Evolutionary conservation across 2,329 filamentous ascomycete genomes (phyloP), one percentile per base, ranked within the genome.

Genomic region (Ceratocystis colombiana): DNA sequence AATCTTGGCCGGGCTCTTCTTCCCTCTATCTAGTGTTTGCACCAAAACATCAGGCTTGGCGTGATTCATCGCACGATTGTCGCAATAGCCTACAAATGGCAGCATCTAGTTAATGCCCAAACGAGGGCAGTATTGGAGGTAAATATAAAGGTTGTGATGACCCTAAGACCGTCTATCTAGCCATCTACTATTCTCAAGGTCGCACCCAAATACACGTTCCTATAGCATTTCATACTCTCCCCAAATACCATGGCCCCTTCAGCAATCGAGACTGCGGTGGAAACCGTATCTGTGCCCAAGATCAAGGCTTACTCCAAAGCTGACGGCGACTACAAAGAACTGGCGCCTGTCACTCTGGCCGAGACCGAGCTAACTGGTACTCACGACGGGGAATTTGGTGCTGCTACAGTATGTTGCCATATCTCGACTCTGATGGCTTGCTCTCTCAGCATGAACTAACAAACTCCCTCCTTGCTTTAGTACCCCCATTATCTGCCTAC

Each of bases 401-500:
- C 67, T 22, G 67, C 67, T 25, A 64, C 37, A 3, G 67, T 68
- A 59, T 50, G 66, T 63, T 41, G 37, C 12, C 10, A 15, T 15
- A 5, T 41, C 3, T 41, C 37, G n/a, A 53, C 48, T 20, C 17
- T 5, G 0, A 25, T 20, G 7, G 25, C 10, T 20, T 55, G 17
- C 59, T 65, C 46, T 46, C 30, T 57, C 12, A 7, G 12, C 53
- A 57, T 33, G 22, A 15, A 17, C 53, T 57, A 57, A 57, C 53
- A 15, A 30, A 4, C 48, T 2, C 20, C 2, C n/a, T 12, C 48
- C 25, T n/a, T 17, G 0, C 37, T 66, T 7, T 12, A 84, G 72
- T 91, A 89, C 70, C 85, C 85, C 3, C 79, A 90, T 72, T 92
- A 92, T 73, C 81, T 90, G 7, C 87, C 88, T 1, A 85, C 83